These are phyloP conservation scores for Venturiaceae sp. DNA, from an alignment of 2,329 filamentous ascomycete species.

Conservation along the genomic window DNA sequence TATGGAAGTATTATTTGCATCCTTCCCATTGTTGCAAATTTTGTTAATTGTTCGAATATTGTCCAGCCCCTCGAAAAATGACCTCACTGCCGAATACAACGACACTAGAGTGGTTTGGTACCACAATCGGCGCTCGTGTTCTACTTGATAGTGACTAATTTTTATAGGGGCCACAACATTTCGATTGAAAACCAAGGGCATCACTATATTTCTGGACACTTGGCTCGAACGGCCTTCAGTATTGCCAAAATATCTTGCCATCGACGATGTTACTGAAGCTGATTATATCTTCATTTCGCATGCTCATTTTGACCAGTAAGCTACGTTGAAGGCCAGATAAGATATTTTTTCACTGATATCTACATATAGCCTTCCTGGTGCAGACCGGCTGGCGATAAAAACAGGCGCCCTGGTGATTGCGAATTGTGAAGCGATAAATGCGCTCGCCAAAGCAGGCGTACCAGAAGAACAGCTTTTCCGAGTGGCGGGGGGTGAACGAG, in stretches of 20 bases:
- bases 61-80: too few relatives aligned
- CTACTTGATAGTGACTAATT: not conserved
- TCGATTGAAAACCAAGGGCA: constrained; percentile 8
- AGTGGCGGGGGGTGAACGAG: constrained; percentile 15
- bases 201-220: constrained; percentile 13
- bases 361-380: constrained; percentile 13
- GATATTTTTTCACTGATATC: not conserved
- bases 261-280: constrained; percentile 13
- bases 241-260: constrained; percentile 9
- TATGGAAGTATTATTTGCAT: too few relatives aligned
- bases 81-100: too few relatives aligned
- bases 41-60: too few relatives aligned
- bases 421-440: constrained; percentile 16
- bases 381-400: constrained; percentile 16
- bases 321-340: not conserved
- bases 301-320: constrained; percentile 16
- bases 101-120: not conserved
- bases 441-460: constrained; percentile 15
- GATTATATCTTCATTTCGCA: constrained; percentile 19
- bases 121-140: not conserved
- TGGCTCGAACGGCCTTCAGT: constrained; percentile 11
- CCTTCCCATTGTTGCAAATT: too few relatives aligned
- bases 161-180: constrained; percentile 10
- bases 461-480: constrained; percentile 15
- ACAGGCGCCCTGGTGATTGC: constrained; percentile 16